These are phyloP conservation scores for Aspergillus bridgeri DNA, from an alignment of 495 filamentous ascomycete genomes.

Conservation along the genomic window DNA sequence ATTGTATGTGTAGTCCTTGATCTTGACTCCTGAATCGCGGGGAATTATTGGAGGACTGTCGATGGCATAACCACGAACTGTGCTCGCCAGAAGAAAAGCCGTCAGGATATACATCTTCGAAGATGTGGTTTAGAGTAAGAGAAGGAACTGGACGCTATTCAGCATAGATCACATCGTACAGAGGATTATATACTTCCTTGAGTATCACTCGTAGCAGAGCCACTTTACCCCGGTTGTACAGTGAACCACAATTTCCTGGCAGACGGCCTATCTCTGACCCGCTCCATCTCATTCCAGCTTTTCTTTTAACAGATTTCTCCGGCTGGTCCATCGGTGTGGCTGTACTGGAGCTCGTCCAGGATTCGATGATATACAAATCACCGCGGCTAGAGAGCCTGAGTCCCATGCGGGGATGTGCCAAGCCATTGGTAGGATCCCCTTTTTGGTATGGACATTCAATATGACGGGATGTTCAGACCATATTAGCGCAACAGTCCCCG, in stretches of 20 bases:
- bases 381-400: neutral
- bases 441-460: no score
- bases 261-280: neutral
- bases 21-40: neutral
- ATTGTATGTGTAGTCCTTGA: slow-evolving; percentile 36
- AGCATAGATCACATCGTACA: neutral
- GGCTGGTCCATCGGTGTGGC: neutral
- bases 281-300: neutral
- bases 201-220: neutral
- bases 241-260: neutral
- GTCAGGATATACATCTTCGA: neutral
- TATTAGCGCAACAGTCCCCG: no score
- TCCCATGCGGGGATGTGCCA: neutral
- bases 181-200: neutral
- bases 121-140: neutral
- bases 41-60: neutral
- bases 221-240: neutral
- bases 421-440: neutral
- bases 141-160: neutral
- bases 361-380: neutral
- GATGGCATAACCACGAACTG: neutral
- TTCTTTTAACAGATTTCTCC: neutral
- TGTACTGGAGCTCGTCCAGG: neutral
- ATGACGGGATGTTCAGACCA: no score
- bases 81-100: neutral